A percentile compares a stretch with the other conserved stretches of the same genome.
Evolutionary conservation across 805 yeast species (phyloP).

Genomic region (Metschnikowia santaceciliae): DNA sequence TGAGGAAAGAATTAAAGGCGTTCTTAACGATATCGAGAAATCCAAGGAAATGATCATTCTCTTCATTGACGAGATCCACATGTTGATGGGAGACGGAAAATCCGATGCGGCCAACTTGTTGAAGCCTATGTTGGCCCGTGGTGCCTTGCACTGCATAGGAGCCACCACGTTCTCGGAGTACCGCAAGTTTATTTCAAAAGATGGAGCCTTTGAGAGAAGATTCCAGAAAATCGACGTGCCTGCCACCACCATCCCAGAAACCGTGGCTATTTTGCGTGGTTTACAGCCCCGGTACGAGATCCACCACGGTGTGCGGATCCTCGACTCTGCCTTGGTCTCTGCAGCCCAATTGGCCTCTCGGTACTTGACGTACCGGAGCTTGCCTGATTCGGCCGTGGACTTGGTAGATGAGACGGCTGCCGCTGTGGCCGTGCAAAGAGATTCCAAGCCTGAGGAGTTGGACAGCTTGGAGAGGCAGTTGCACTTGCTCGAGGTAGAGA

Average conservation of each 20-base stretch:
- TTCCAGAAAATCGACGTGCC: constrained; percentile 96
- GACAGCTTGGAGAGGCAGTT: constrained; percentile 91
- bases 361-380: constrained; percentile 88
- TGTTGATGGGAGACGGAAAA: constrained; percentile 99
- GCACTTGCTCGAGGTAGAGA: constrained; percentile 89
- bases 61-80: constrained; percentile 96
- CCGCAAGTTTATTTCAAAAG: constrained; percentile 88
- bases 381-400: constrained; percentile 97
- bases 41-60: constrained; percentile 81
- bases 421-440: constrained; percentile 95
- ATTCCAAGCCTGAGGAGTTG: constrained; percentile 94
- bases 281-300: constrained; percentile 92
- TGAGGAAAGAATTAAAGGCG: constrained; percentile 97
- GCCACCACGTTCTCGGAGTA: constrained; percentile 96
- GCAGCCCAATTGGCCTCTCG: constrained; percentile 95
- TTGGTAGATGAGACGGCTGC: constrained; percentile 96
- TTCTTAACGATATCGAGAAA: constrained; percentile 86
- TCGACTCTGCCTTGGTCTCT: constrained; percentile 89
- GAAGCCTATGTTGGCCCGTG: constrained; percentile 97
- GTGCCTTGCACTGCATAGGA: constrained; percentile 94
- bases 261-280: constrained; percentile 95
- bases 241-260: constrained; percentile 88
- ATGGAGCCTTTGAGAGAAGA: constrained; percentile 98
- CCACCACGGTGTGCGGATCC: constrained; percentile 95
- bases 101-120: constrained; percentile 94